phyloP scores from a whole-genome alignment of 2,329 filamentous ascomycete species.

The Trichoderma lentiforme region DNA sequence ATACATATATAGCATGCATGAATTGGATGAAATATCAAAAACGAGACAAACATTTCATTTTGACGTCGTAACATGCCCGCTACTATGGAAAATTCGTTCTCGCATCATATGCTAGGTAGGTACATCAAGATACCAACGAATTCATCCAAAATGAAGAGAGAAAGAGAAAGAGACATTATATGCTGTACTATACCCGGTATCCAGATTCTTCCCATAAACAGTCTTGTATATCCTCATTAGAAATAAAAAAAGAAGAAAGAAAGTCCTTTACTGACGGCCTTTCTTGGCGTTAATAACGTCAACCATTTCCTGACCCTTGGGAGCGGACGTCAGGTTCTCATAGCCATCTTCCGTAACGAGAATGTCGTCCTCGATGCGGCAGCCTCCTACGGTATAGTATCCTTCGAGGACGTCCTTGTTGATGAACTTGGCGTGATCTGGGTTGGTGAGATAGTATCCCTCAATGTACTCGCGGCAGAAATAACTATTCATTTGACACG shows the following conservation, averaged over 20 bases:
- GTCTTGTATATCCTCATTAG: not conserved
- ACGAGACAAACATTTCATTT: not conserved
- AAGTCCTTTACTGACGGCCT: not conserved
- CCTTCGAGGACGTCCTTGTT: constrained; percentile 60
- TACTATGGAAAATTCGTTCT: too few relatives aligned
- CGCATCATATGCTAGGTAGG: not conserved
- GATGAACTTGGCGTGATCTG: constrained; percentile 60
- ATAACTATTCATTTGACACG: constrained; percentile 48
- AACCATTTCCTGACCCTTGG: constrained; percentile 71
- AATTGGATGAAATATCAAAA: constrained; percentile 4
- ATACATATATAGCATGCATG: constrained; percentile 11
- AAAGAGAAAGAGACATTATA: not conserved
- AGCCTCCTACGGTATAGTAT: constrained; percentile 80
- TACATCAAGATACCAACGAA: not conserved
- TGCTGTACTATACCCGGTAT: not conserved
- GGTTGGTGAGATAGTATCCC: constrained; percentile 60
- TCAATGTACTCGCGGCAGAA: constrained; percentile 73
- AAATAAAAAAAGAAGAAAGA: too few relatives aligned
- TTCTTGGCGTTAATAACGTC: constrained; percentile 50
- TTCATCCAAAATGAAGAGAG: not conserved
- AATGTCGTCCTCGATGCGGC: constrained; percentile 89
- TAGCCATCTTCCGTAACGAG: constrained; percentile 73
- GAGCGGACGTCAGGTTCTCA: constrained; percentile 79
- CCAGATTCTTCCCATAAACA: not conserved
- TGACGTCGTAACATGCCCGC: not conserved